phyloP scores from a whole-genome alignment of 2,329 filamentous ascomycete genomes.

The Cryphonectria japonica region DNA sequence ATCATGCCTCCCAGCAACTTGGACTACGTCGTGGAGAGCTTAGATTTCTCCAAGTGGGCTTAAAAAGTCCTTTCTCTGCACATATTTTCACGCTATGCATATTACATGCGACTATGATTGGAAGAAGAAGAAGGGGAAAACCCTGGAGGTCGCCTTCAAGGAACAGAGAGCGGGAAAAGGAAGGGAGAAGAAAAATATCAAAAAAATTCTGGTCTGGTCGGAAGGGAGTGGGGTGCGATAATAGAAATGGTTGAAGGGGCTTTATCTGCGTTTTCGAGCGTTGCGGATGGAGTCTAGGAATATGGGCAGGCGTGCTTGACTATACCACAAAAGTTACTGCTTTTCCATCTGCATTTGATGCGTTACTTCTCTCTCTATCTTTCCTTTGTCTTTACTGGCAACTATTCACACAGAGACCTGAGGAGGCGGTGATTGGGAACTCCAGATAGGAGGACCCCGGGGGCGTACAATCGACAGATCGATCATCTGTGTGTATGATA shows the following conservation, averaged over 20 bases:
- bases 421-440: background rate
- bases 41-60: conserved; percentile 57
- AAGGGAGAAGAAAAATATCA: too few relatives aligned
- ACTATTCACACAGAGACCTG: background rate
- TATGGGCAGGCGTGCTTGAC: conserved; percentile 28
- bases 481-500: conserved; percentile 6
- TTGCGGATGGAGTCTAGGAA: conserved; percentile 30
- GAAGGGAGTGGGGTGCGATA: background rate
- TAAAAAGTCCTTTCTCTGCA: conserved; percentile 31
- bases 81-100: background rate
- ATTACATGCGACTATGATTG: background rate
- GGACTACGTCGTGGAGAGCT: conserved; percentile 49
- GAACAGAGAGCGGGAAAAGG: background rate
- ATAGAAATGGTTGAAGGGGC: background rate
- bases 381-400: background rate
- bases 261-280: conserved; percentile 5
- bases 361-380: background rate
- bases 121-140: background rate
- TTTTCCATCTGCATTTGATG: conserved; percentile 15
- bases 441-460: background rate
- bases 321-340: conserved; percentile 46
- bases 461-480: background rate
- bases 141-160: background rate
- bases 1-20: conserved; percentile 40
- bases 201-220: background rate